phyloP scores from a whole-genome alignment of 805 yeast genomes.

The Barnettozyma wickerhamii region DNA sequence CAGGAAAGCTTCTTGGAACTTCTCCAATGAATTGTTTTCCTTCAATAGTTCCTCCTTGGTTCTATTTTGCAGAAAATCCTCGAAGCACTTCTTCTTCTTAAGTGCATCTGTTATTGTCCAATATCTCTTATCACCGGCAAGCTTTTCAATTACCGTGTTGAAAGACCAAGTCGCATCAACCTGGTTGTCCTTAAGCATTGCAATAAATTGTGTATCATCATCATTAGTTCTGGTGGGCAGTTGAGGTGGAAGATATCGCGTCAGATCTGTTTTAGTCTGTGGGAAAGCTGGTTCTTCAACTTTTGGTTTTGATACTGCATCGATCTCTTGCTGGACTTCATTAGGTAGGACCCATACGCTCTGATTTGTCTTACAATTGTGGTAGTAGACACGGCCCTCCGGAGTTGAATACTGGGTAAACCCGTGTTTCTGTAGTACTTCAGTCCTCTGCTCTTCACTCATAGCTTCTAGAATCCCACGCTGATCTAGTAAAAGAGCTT shows the following conservation, averaged over 20 bases:
- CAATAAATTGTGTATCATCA: slow-evolving; percentile 42
- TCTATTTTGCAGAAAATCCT: slow-evolving; percentile 53
- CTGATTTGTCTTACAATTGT: slow-evolving; percentile 56
- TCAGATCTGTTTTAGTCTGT: slow-evolving; percentile 1
- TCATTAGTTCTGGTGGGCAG: slow-evolving; percentile 26
- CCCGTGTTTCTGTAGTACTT: slow-evolving; percentile 37
- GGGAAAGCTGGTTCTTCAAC: not conserved
- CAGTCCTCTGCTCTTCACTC: not conserved
- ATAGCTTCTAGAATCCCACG: not conserved
- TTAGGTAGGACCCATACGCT: slow-evolving; percentile 82
- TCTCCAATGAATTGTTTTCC: slow-evolving; percentile 48
- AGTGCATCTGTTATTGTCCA: slow-evolving; percentile 64
- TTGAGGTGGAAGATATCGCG: slow-evolving; percentile 10
- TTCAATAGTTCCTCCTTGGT: slow-evolving; percentile 47
- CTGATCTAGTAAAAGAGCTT: too few species aligned
- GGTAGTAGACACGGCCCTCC: slow-evolving; percentile 65
- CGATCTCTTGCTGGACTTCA: slow-evolving; percentile 32
- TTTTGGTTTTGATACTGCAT: slow-evolving; percentile 4
- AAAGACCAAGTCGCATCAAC: slow-evolving; percentile 80
- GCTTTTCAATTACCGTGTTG: slow-evolving; percentile 53
- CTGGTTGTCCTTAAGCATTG: slow-evolving; percentile 47
- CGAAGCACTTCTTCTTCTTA: slow-evolving; percentile 56
- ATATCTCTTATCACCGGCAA: slow-evolving; percentile 57
- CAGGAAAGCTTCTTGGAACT: slow-evolving; percentile 51
- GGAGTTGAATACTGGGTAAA: slow-evolving; percentile 50